Evolutionary conservation across 345 rosid species (phyloP).

Genomic region (Citrus medica): DNA sequence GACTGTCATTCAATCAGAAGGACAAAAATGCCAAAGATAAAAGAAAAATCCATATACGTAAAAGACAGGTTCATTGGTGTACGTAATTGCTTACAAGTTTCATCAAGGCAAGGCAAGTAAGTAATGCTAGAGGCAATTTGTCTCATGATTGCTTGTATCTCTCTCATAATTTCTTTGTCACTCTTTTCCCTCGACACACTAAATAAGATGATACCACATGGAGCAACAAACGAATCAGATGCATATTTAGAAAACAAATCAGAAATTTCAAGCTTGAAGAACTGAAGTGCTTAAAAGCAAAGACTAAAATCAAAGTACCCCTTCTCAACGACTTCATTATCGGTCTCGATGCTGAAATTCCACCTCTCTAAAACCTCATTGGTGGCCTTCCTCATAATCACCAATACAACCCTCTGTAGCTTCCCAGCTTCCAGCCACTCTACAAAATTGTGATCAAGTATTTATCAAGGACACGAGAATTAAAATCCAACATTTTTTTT

Average conservation of each 20-base stretch:
- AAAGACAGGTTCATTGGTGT: not conserved
- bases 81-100: slow-evolving; percentile 55
- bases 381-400: slow-evolving; percentile 80
- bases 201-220: slow-evolving; percentile 8
- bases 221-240: slow-evolving; percentile 3
- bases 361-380: slow-evolving; percentile 91
- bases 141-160: slow-evolving; percentile 93
- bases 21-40: not conserved
- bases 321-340: slow-evolving; percentile 72
- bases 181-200: slow-evolving; percentile 92
- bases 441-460: slow-evolving; percentile 13
- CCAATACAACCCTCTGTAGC: slow-evolving; percentile 81
- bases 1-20: not conserved
- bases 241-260: too few relatives aligned
- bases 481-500: not conserved
- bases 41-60: not conserved
- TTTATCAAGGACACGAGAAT: not conserved
- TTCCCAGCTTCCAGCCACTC: slow-evolving; percentile 95
- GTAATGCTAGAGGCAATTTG: slow-evolving; percentile 94
- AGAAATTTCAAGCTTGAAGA: not conserved
- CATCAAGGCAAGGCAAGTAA: slow-evolving; percentile 95
- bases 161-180: slow-evolving; percentile 96
- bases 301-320: slow-evolving; percentile 39
- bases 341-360: slow-evolving; percentile 92
- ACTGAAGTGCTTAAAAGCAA: not conserved